Conservation (phyloP, 768 basidiomycete genomes). For the Glaciozyma martinii region DNA sequence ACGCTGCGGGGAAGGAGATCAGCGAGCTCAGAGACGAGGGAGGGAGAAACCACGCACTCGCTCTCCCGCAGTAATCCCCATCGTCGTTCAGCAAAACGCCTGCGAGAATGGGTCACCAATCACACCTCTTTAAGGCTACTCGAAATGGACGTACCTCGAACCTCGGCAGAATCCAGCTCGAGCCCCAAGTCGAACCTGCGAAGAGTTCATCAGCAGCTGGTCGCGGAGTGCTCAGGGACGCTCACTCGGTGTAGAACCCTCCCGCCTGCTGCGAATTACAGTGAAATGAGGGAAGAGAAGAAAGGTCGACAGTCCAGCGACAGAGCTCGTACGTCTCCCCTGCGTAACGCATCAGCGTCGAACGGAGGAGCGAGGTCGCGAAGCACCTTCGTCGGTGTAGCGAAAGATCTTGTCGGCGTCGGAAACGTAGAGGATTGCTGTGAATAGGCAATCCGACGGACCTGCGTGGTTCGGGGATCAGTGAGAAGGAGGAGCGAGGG, state of each 20-base stretch:
- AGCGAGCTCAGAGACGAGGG: no score
- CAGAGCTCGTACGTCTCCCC: constrained; percentile 34
- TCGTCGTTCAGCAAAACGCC: constrained; percentile 28
- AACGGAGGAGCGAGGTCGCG: constrained; percentile 46
- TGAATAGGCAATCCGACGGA: constrained; percentile 53
- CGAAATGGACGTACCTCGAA: constrained; percentile 1
- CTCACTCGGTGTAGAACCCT: constrained; percentile 5
- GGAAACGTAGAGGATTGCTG: constrained; percentile 59
- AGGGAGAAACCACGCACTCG: no score
- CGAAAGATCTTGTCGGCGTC: constrained; percentile 26
- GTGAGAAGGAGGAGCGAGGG: no score
- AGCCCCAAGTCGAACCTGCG: constrained; percentile 17
- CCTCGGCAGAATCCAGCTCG: constrained; percentile 28
- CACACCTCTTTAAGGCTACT: no score
- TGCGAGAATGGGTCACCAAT: not conserved
- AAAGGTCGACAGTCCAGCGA: constrained; percentile 71
- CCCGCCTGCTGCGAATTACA: not conserved
- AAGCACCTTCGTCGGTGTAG: not conserved
- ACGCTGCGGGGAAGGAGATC: no score
- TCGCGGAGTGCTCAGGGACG: no score
- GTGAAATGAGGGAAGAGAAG: constrained; percentile 50
- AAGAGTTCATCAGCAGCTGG: no score
- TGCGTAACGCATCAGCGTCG: no score
- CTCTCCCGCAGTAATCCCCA: constrained; percentile 24
- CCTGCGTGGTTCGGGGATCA: constrained; percentile 10